phyloP scores from a whole-genome alignment of 2,329 filamentous ascomycete genomes.

The Calonectria honghensis region DNA sequence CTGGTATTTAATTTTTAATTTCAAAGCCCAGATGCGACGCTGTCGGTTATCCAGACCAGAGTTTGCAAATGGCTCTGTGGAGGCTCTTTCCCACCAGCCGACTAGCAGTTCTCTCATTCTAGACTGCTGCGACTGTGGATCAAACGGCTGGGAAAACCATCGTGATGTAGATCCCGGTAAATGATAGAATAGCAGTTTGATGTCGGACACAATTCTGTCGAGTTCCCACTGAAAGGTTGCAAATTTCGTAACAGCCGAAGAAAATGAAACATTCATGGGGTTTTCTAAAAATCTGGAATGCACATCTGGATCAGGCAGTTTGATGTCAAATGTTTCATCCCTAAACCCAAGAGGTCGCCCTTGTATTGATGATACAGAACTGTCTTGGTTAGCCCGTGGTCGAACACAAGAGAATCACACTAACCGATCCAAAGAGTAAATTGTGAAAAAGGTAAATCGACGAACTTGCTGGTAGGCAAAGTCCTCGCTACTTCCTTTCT shows the following conservation, averaged over 20 bases:
- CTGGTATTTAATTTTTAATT: conserved; percentile 59
- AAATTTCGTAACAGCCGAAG: conserved; percentile 43
- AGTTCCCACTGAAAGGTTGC: conserved; percentile 55
- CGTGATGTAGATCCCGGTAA: conserved; percentile 43
- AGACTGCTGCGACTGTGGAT: conserved; percentile 35
- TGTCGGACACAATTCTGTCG: conserved; percentile 50
- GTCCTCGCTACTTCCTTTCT: conserved; percentile 32
- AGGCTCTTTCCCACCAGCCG: conserved; percentile 40
- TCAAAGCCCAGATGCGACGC: conserved; percentile 43
- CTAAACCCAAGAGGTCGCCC: conserved; percentile 61
- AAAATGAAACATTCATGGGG: conserved; percentile 22
- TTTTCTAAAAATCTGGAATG: not conserved
- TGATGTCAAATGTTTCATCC: conserved; percentile 61
- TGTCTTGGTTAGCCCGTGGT: conserved; percentile 35
- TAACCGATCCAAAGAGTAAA: conserved; percentile 61
- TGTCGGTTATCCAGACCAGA: conserved; percentile 37
- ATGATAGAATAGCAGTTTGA: conserved; percentile 53
- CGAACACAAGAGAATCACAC: not conserved
- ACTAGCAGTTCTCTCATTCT: conserved; percentile 42
- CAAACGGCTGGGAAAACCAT: conserved; percentile 40
- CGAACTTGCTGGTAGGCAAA: conserved; percentile 42
- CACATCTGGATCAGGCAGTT: conserved; percentile 40
- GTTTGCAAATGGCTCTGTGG: conserved; percentile 23
- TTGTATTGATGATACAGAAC: conserved; percentile 61
- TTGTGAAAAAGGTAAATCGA: conserved; percentile 59